Evolutionary conservation across 371 early-diverging fungal species (phyloP).

Genomic region (Entomophthora muscae): DNA sequence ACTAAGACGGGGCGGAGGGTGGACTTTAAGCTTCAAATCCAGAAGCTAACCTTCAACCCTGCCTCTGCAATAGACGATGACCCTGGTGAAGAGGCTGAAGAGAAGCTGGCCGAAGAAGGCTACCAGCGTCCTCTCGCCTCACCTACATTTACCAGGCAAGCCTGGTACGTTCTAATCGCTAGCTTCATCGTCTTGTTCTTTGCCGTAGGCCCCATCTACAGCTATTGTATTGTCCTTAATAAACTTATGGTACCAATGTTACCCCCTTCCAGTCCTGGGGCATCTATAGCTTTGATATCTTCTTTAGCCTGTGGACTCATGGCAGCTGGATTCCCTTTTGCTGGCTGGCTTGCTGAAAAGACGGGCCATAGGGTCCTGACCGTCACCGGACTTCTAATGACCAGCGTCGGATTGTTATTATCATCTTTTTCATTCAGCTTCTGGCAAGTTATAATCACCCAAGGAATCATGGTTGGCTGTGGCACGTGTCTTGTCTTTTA

Average conservation of each 20-base stretch:
- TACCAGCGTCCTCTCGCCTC: neutral
- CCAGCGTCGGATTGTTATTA: neutral
- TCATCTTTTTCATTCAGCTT: neutral
- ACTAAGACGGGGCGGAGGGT: neutral
- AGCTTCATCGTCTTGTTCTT: neutral
- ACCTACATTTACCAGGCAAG: neutral
- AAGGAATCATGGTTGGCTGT: neutral
- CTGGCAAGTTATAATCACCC: neutral
- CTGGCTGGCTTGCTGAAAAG: neutral
- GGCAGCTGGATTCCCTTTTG: neutral
- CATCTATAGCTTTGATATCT: neutral
- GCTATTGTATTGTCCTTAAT: neutral
- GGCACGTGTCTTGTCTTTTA: neutral
- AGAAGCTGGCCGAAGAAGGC: neutral
- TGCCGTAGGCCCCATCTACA: neutral
- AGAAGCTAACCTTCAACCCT: neutral
- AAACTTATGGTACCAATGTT: neutral
- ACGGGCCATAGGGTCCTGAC: neutral
- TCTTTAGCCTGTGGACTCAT: neutral
- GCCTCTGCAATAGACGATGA: neutral
- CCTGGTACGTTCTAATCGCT: neutral
- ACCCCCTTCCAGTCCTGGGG: neutral
- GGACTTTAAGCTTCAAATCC: neutral
- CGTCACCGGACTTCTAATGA: neutral
- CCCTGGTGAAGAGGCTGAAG: neutral